Evolutionary conservation across 495 filamentous ascomycete genomes (phyloP).

Genomic region (Hyaloscypha bicolor): DNA sequence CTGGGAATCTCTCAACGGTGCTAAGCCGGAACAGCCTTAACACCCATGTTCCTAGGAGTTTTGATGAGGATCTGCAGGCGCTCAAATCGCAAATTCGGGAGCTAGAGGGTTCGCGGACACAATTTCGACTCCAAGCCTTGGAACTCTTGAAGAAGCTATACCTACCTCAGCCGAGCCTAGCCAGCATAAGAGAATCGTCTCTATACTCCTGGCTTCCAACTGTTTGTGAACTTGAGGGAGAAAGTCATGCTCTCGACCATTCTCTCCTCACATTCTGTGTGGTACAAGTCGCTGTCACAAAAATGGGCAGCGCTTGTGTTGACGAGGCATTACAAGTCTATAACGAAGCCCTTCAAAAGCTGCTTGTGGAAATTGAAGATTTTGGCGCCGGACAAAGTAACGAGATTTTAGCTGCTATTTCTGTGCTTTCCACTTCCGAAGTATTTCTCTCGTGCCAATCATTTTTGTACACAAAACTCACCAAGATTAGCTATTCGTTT

Average conservation of each 20-base stretch:
- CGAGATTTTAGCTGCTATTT: neutral
- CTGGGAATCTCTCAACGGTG: neutral
- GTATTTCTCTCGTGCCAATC: neutral
- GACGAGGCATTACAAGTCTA: neutral
- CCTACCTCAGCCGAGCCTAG: neutral
- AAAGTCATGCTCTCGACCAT: conserved; percentile 1
- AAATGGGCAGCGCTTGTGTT: neutral
- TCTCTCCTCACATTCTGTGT: conserved; percentile 4
- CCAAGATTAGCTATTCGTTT: neutral
- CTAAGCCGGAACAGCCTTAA: neutral
- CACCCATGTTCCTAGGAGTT: neutral
- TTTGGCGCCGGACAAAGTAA: neutral
- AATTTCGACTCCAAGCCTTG: conserved; percentile 1
- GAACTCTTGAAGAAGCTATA: neutral
- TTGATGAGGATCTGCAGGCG: neutral
- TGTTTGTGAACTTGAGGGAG: neutral
- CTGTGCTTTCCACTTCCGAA: conserved; percentile 1
- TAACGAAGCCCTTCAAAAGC: neutral
- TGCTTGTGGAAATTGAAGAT: neutral
- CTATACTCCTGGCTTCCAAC: conserved; percentile 5
- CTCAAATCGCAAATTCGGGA: neutral
- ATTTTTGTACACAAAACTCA: neutral
- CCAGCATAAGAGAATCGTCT: neutral
- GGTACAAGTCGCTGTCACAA: neutral
- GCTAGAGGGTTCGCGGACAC: neutral